Base-by-base conservation (phyloP, 139 green algal species). In the Prasinococcaceae sp. region DNA sequence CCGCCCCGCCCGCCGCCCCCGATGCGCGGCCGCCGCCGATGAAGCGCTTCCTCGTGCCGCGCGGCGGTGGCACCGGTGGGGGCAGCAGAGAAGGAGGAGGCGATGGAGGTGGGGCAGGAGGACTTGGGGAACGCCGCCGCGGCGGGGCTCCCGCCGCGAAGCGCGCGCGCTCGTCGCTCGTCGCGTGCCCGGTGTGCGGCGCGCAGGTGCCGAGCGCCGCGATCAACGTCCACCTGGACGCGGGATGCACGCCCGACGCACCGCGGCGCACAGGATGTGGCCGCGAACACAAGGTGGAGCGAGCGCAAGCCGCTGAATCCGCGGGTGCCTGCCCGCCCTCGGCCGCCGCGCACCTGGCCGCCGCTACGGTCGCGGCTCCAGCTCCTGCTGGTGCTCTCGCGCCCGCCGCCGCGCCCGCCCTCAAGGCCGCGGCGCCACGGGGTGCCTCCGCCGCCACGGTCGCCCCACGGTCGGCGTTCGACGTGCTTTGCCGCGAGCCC, bases 171-270 rank as follows among this genome's bases (percentile, higher is more conserved):
- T 35, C 30, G 30, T 27, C 8, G 12, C 37, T 57, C 33, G 49
- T 57, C 8, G 6, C 5, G 14, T 57, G 49, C 39, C 49, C 49
- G 36, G 22, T 17, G 35, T 57, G 49, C 22, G 10, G 6, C 6
- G 22, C 19, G 22, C 4, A 55, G 8, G 49, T 57, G 8, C 8
- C 49, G 4, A 4, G 8, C 26, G 5, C 6, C 12, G 14, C 22
- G 8, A 57, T 57, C 6, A 57, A 57, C 49, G 49, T 44, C 4
- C 49, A 51, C 37, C 23, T 59, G 4, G 51, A 51, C 37, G 24
- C 14, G 6, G 4, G 36, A 4, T 4, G 8, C 25, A 53, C 45
- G 45, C 33, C 9, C 25, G 22, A 52, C 4, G 25, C n/a, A 8
- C 33, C 25, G 6, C 6, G 25, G 41, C 14, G 14, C 8, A 20